Evolutionary conservation across 805 yeast species (phyloP), one percentile per base, ranked within the genome.

Genomic region (Monosporozyma aquatica): DNA sequence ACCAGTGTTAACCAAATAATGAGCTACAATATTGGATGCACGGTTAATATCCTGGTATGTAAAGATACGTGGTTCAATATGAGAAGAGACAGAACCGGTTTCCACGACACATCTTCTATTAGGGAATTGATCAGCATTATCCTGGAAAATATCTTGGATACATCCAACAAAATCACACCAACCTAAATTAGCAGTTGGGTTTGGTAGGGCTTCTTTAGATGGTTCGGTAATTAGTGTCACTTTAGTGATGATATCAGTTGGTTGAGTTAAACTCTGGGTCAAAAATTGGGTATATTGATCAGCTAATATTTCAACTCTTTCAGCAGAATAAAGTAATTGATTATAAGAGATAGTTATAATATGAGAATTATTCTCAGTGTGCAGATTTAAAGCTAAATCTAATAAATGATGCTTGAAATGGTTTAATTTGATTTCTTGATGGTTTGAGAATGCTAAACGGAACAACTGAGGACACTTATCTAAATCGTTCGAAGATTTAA

Each of bases 81-180:
- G 5, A 59, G 55, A 49, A 76, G 60, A 34, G 82, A 78, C 48
- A 82, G 82, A 32, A 6, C 50, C 50, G 21, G 98, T 90, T 66
- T 92, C 99, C 22, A 90, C 82, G 32, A 92, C 95, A 68, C 97
- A 87, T 10, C 83, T 71, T 58, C 95, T 75, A 26, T 85, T 87
- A 3, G 98, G 98, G 60, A 76, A 79, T 52, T 72, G 73, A 37
- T 71, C 78, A 11, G 98, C 96, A 59, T 92, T 94, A 44, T 72
- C 78, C 64, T 83, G 80, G 65, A 92, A 92, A 35, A 92, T 89
- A 56, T 92, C 98, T 58, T 92, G 99, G 54, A 92, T 94, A 13
- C 97, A 89, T 37, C 99, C 98, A 51, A 94, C 74, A 64, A 77
- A 92, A 23, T 82, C 83, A 33, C 80, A 70, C 97, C 97, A 92